Base-by-base conservation (phyloP, 768 basidiomycete genomes). In the Butyriboletus loyo region DNA sequence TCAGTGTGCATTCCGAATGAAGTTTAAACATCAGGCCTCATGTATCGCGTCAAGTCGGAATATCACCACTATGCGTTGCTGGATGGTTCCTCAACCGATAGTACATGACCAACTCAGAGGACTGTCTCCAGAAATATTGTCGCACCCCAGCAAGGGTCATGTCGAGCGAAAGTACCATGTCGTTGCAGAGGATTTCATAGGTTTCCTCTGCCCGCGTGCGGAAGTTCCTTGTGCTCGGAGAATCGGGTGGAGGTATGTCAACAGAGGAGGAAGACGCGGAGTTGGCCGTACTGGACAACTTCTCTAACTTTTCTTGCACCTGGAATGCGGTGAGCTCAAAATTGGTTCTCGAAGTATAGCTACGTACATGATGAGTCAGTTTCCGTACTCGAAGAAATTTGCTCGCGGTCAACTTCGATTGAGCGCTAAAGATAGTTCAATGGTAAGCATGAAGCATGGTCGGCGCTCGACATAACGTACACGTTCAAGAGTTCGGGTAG, bases 131-230 rank as follows among this genome's bases (percentile, higher is more conserved):
- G 21, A 93, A 81, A 61, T 83, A 97, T 67, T 95, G 92, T 54
- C 92, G 84, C 52, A 95, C 86, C 17, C 89, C 88, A 5, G 90
- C 95, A 32, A 99, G 78, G 6, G 90, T 95, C 85, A 96, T 93
- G 57, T 86, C 84, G 25, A 88, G 74, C 22, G 95, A 88, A 31
- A 98, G 75, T 15, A 89, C 73, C n/a, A 79, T 74, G 55, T 92
- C 89, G 59, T 91, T 92, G 70, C 94, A 97, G 25, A 97, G 67
- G 39, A 98, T 83, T 71, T 98, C 95, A 66, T 91, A 87, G 27
- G 79, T 62, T 24, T 92, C 87, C 59, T 92, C 91, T 10, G 82
- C 73, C 54, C 71, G 72, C 8, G 55, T 55, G 53, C 56, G 64
- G 52, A 56, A 55, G 42, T 39, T 40, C 24, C 51, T 57, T 48